A percentile compares a stretch with the other conserved stretches of the same genome.
Conservation (phyloP, 2,329 filamentous ascomycete species). For the Coniochaeta sp. region DNA sequence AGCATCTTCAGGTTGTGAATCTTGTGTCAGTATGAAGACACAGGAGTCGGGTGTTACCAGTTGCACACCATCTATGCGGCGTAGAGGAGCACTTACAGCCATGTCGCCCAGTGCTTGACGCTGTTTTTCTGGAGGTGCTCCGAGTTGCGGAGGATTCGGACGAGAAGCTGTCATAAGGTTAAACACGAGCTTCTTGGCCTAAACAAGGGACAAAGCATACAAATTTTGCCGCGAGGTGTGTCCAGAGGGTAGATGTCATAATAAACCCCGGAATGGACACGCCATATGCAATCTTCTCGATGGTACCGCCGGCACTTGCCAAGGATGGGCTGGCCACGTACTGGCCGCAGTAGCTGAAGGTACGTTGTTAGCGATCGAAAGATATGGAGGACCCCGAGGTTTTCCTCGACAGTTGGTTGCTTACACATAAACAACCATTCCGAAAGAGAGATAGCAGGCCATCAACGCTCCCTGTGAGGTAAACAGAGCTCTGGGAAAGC, state of each 20-base stretch:
- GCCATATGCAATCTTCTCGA: constrained; percentile 57
- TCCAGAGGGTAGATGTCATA: constrained; percentile 27
- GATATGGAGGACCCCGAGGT: neutral
- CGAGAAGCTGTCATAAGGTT: constrained; percentile 12
- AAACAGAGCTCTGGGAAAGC: constrained; percentile 53
- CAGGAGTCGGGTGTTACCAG: neutral
- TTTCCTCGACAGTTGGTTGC: neutral
- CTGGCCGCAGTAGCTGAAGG: constrained; percentile 43
- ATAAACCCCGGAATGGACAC: constrained; percentile 48
- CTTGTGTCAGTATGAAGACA: neutral
- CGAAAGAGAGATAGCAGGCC: constrained; percentile 49
- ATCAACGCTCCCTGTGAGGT: constrained; percentile 52
- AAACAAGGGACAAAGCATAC: constrained; percentile 6
- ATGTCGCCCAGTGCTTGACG: constrained; percentile 20
- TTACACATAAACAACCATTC: constrained; percentile 47
- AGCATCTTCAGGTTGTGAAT: neutral
- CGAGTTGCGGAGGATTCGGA: constrained; percentile 21
- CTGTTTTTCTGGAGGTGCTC: constrained; percentile 21
- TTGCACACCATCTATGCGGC: neutral
- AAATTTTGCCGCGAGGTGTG: constrained; percentile 24
- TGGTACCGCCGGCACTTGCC: constrained; percentile 48
- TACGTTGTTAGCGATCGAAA: neutral
- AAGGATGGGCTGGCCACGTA: constrained; percentile 57
- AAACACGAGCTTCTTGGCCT: neutral
- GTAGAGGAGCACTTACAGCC: constrained; percentile 12